Evolutionary conservation across 1,284 basidiomycete genomes (phyloP).

Genomic region (Austroboletus niveus): DNA sequence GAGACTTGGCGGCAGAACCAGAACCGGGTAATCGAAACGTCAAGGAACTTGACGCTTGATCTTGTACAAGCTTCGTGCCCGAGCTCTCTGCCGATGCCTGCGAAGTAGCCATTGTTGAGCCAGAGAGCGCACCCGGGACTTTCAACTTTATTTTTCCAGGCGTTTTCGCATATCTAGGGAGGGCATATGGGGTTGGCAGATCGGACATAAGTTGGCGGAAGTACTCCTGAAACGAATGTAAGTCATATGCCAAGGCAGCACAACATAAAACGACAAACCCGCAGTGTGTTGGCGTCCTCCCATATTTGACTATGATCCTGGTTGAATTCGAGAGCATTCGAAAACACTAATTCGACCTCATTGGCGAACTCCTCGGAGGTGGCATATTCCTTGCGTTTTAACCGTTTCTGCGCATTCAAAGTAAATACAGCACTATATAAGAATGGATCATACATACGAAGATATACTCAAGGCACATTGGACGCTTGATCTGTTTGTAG

Average conservation of each 20-base stretch:
- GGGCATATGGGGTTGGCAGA: slow-evolving; percentile 59
- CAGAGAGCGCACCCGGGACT: slow-evolving; percentile 38
- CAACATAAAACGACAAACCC: slow-evolving; percentile 43
- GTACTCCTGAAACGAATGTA: slow-evolving; percentile 47
- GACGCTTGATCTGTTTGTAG: slow-evolving; percentile 81
- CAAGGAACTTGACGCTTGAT: slow-evolving; percentile 22
- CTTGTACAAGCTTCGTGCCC: slow-evolving; percentile 21
- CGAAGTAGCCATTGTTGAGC: slow-evolving; percentile 2
- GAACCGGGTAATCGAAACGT: slow-evolving; percentile 33
- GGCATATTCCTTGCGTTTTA: slow-evolving; percentile 73
- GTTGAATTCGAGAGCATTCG: slow-evolving; percentile 86
- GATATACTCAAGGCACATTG: slow-evolving; percentile 79
- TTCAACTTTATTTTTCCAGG: slow-evolving; percentile 67
- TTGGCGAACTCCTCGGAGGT: slow-evolving; percentile 71
- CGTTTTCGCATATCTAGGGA: slow-evolving; percentile 59
- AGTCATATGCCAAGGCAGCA: slow-evolving; percentile 4
- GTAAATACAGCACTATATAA: slow-evolving; percentile 11
- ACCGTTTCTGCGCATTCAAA: slow-evolving; percentile 52
- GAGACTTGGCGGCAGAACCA: slow-evolving; percentile 15
- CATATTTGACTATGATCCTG: slow-evolving; percentile 74
- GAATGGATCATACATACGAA: slow-evolving; percentile 50
- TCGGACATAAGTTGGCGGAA: slow-evolving; percentile 75
- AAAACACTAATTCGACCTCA: slow-evolving; percentile 88
- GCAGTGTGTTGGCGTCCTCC: slow-evolving; percentile 66
- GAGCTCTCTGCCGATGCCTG: slow-evolving; percentile 14